These are phyloP conservation scores for Vitis hybrid DNA, from an alignment of 177 flowering plant genomes.

Conservation along the genomic window DNA sequence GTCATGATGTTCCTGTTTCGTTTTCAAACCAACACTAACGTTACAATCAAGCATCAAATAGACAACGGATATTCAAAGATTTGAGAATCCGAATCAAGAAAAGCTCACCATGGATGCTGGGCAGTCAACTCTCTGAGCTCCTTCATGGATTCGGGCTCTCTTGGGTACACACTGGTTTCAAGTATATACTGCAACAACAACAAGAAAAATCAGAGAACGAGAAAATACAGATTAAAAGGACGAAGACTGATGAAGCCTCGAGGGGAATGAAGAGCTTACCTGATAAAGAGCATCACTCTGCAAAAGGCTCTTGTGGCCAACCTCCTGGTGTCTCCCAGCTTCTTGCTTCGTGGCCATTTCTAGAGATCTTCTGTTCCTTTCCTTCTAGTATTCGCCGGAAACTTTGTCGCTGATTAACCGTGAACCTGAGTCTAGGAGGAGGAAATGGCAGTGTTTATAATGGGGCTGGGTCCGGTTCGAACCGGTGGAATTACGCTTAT, in stretches of 20 bases:
- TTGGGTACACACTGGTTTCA: constrained; percentile 51
- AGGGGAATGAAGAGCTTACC: constrained; percentile 13
- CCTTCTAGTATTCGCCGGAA: neutral
- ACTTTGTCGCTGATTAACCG: neutral
- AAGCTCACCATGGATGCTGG: constrained; percentile 43
- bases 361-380: neutral
- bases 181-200: constrained; percentile 33
- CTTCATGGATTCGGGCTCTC: constrained; percentile 46
- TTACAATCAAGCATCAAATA: neutral
- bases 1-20: constrained; percentile 53
- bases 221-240: neutral
- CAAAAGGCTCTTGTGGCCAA: constrained; percentile 46
- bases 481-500: constrained; percentile 1
- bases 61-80: neutral
- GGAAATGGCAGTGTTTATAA: constrained; percentile 8
- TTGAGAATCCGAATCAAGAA: neutral
- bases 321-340: constrained; percentile 34
- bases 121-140: constrained; percentile 49
- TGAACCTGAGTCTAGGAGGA: constrained; percentile 3
- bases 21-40: neutral
- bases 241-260: neutral
- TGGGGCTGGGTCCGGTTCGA: constrained; percentile 10
- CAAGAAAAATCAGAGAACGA: neutral
- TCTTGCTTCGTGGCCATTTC: constrained; percentile 29
- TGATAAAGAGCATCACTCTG: constrained; percentile 50